phyloP scores from a whole-genome alignment of 1,139 yeast genomes.

The Kazachstania sp. region DNA sequence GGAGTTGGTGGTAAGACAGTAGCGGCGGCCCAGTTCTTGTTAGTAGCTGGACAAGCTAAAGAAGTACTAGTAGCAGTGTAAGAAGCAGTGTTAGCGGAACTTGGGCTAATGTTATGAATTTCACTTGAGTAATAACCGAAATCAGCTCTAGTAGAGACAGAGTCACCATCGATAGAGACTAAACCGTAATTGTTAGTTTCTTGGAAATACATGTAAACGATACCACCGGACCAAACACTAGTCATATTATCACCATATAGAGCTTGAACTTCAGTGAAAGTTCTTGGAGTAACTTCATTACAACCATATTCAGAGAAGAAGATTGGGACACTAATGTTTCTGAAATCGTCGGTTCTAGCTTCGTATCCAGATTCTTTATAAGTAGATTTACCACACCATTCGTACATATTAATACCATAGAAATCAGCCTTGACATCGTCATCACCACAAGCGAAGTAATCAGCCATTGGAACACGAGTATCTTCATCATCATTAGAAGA shows the following conservation, averaged over 20 bases:
- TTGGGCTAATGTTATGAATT: constrained; percentile 49
- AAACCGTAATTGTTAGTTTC: constrained; percentile 69
- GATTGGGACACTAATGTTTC: constrained; percentile 56
- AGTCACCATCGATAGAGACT: constrained; percentile 46
- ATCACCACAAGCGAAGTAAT: constrained; percentile 69
- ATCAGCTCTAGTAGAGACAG: constrained; percentile 55
- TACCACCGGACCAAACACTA: constrained; percentile 83
- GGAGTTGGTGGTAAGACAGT: constrained; percentile 71
- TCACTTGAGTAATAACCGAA: constrained; percentile 46
- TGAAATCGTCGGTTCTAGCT: constrained; percentile 63
- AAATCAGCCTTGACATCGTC: constrained; percentile 66
- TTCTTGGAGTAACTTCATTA: constrained; percentile 53
- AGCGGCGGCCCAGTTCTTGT: constrained; percentile 50
- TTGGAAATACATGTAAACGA: constrained; percentile 74
- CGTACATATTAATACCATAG: constrained; percentile 92
- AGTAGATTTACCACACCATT: constrained; percentile 81
- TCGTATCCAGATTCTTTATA: constrained; percentile 63
- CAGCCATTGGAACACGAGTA: constrained; percentile 61
- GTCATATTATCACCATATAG: constrained; percentile 57
- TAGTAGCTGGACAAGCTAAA: constrained; percentile 45
- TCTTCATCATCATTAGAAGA: constrained; percentile 68
- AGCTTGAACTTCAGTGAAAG: constrained; percentile 61
- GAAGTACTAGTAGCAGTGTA: constrained; percentile 42
- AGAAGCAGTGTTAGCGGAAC: constrained; percentile 45
- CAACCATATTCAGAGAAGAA: constrained; percentile 83